A percentile compares a stretch with the other conserved stretches of the same genome.
phyloP scores from a whole-genome alignment of 192 early-diverging fungal genomes.

The Gamsiella multidivaricata region DNA sequence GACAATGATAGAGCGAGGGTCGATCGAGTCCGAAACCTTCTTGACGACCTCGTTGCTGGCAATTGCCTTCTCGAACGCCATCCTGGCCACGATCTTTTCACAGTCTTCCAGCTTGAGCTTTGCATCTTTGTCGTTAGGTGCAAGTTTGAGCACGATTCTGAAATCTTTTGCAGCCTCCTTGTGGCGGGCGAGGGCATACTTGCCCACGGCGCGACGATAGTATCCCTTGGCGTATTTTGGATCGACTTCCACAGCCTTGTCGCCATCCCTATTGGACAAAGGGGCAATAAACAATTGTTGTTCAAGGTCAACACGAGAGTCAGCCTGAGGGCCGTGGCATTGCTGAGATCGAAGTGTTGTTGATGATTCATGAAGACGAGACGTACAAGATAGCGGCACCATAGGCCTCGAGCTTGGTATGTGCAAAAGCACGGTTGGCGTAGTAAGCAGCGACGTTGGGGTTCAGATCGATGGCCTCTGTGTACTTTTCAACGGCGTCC shows the following conservation, averaged over 20 bases:
- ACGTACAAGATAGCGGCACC: constrained; percentile 76
- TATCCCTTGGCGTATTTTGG: constrained; percentile 91
- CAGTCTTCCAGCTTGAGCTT: constrained; percentile 84
- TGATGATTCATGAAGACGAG: constrained; percentile 57
- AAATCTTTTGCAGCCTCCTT: constrained; percentile 86
- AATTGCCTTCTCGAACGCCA: constrained; percentile 96
- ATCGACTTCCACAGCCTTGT: constrained; percentile 85
- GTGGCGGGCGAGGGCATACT: constrained; percentile 87
- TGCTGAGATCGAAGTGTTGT: too few species aligned
- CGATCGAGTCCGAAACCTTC: constrained; percentile 62
- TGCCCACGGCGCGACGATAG: constrained; percentile 91
- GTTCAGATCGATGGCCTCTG: constrained; percentile 86
- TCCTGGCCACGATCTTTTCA: constrained; percentile 88
- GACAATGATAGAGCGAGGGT: constrained; percentile 62
- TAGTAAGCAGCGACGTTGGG: constrained; percentile 88
- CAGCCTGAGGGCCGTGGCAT: not conserved
- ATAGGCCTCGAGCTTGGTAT: constrained; percentile 88
- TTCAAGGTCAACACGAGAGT: not conserved
- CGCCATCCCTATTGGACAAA: constrained; percentile 73
- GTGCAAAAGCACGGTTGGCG: constrained; percentile 92
- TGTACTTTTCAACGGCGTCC: constrained; percentile 93
- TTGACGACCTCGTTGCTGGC: constrained; percentile 73
- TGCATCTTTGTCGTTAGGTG: constrained; percentile 85
- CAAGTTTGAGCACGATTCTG: constrained; percentile 73
- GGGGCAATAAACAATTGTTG: not conserved